phyloP scores from a whole-genome alignment of 306 rosid genomes.

The Vigna angularis region DNA sequence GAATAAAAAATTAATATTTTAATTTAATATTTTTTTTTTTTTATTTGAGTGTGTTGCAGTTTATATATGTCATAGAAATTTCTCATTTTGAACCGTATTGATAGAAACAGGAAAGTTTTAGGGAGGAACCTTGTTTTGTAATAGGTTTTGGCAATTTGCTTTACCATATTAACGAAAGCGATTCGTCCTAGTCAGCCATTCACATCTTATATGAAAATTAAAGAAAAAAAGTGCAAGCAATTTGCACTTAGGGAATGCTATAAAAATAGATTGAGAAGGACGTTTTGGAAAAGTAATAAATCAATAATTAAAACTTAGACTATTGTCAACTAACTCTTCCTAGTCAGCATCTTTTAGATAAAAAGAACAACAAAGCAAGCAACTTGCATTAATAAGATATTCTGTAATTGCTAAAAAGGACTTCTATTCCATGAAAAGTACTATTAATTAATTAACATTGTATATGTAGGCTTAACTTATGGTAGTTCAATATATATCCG shows the following conservation, averaged over 20 bases:
- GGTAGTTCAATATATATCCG: not conserved
- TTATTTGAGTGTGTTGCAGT: not conserved
- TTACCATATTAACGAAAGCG: conserved; percentile 9
- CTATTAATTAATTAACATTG: conserved; percentile 1
- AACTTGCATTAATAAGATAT: conserved; percentile 39
- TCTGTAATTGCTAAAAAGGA: conserved; percentile 25
- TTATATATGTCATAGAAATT: not conserved
- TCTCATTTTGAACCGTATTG: not conserved
- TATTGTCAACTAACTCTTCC: conserved; percentile 22
- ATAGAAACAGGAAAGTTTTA: not conserved
- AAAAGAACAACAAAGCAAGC: conserved; percentile 41
- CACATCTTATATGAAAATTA: conserved; percentile 12
- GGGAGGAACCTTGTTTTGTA: too few relatives aligned
- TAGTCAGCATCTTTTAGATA: conserved; percentile 25
- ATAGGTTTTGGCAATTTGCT: not conserved
- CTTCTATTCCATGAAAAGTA: conserved; percentile 36
- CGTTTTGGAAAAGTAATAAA: conserved; percentile 35
- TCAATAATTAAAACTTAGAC: conserved; percentile 3
- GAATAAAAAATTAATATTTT: not conserved
- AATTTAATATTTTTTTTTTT: not conserved
- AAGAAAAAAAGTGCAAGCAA: conserved; percentile 45
- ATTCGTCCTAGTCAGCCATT: conserved; percentile 40
- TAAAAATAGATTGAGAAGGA: conserved; percentile 29
- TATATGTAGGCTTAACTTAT: not conserved
- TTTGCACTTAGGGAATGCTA: conserved; percentile 34